These are phyloP conservation scores for Rubus idaeus DNA, from an alignment of 306 rosid species.

Conservation along the genomic window DNA sequence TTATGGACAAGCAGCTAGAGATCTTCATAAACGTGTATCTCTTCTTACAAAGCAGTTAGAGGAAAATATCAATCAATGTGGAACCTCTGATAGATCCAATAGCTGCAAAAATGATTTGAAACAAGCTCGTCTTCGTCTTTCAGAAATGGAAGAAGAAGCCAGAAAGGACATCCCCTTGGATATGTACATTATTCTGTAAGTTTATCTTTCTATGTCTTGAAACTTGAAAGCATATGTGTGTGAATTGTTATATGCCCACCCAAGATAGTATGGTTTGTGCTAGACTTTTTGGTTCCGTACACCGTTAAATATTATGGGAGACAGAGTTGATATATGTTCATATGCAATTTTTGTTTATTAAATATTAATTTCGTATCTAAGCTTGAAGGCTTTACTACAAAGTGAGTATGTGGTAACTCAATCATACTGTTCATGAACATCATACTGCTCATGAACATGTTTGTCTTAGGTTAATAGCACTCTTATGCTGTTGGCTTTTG, in stretches of 20 bases:
- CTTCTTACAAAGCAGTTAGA: conserved; percentile 52
- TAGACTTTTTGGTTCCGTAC: background rate
- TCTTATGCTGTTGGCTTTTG: background rate
- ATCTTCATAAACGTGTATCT: conserved; percentile 70
- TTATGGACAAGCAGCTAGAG: conserved; percentile 81
- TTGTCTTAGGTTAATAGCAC: background rate
- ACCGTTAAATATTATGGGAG: background rate
- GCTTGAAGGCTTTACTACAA: background rate
- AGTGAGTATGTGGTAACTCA: background rate
- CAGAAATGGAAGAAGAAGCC: conserved; percentile 82
- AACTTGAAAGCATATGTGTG: background rate
- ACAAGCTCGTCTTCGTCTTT: conserved; percentile 64
- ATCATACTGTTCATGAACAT: background rate
- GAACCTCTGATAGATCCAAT: conserved; percentile 57
- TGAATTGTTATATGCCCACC: background rate
- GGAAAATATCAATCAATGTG: conserved; percentile 50
- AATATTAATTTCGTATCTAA: background rate
- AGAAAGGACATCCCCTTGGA: conserved; percentile 82
- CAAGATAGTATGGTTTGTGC: background rate
- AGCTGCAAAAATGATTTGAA: conserved; percentile 69
- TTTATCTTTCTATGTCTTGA: conserved; percentile 20
- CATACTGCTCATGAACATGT: background rate
- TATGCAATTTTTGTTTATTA: background rate
- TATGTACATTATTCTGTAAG: conserved; percentile 95
- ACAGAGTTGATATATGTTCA: background rate